phyloP scores from a whole-genome alignment of 176 grass and related monocot genomes.

The Microstegium vimineum region DNA sequence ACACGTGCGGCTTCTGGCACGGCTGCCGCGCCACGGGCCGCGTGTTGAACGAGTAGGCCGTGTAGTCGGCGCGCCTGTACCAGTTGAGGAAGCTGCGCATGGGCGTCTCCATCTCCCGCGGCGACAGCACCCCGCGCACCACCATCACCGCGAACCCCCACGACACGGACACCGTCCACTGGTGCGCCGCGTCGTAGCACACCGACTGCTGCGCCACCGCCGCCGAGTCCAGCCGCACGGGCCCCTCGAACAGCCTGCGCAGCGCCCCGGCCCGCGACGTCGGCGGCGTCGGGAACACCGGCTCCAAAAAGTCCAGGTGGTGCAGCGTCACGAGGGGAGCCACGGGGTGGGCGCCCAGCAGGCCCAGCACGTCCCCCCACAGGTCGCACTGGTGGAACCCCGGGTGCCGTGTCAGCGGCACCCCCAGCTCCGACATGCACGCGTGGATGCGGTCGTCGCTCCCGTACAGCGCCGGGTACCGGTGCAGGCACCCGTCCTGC shows the following conservation, averaged over 20 bases:
- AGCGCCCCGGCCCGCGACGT: not conserved
- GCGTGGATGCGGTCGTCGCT: constrained; percentile 88
- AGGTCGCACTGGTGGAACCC: constrained; percentile 93
- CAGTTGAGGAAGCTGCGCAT: not conserved
- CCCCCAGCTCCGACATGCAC: constrained; percentile 80
- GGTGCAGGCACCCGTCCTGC: constrained; percentile 61
- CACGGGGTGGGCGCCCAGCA: constrained; percentile 70
- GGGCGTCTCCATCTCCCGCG: not conserved
- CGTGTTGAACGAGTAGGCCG: not conserved
- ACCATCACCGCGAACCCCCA: not conserved
- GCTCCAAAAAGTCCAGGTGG: constrained; percentile 51
- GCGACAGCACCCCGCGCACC: not conserved
- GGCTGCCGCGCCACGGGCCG: not conserved
- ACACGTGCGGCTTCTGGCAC: not conserved
- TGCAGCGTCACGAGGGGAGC: constrained; percentile 78
- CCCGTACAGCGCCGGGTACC: constrained; percentile 73
- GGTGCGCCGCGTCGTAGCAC: not conserved
- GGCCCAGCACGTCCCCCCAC: constrained; percentile 72
- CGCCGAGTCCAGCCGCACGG: not conserved
- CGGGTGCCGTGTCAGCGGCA: constrained; percentile 64
- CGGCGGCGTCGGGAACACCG: not conserved
- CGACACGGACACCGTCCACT: not conserved
- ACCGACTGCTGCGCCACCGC: not conserved
- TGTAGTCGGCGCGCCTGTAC: not conserved
- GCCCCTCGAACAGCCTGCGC: not conserved